These are phyloP conservation scores for Penicillium nucicola DNA, from an alignment of 495 filamentous ascomycete species.

Conservation along the genomic window DNA sequence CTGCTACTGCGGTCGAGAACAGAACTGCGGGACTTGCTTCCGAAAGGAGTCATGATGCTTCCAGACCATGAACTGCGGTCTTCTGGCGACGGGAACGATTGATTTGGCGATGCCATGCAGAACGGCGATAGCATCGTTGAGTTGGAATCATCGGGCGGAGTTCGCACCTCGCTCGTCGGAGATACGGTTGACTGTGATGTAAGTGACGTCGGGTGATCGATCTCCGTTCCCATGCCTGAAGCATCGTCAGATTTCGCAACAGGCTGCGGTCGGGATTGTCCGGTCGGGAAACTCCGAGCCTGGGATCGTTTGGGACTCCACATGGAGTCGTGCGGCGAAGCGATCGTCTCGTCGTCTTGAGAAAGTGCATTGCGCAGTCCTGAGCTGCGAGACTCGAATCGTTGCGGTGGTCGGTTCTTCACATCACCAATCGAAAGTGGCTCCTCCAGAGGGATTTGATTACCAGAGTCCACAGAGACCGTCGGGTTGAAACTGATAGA, in stretches of 20 bases:
- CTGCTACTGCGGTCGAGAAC: conserved; percentile 39
- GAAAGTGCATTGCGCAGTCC: conserved; percentile 38
- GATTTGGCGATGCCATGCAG: conserved; percentile 42
- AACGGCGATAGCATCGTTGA: conserved; percentile 54
- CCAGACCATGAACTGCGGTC: conserved; percentile 47
- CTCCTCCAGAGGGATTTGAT: conserved; percentile 35
- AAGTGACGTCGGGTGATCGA: conserved; percentile 54
- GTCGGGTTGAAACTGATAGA: conserved; percentile 45
- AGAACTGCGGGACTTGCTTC: conserved; percentile 41
- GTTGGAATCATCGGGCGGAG: conserved; percentile 45
- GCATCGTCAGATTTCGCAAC: conserved; percentile 24
- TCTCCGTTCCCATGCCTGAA: conserved; percentile 16
- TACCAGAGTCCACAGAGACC: conserved; percentile 36
- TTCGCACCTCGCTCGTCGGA: conserved; percentile 50
- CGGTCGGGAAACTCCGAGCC: conserved; percentile 27
- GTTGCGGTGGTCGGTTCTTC: conserved; percentile 21
- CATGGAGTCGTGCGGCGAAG: conserved; percentile 15
- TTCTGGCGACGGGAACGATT: conserved; percentile 43
- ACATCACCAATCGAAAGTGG: conserved; percentile 35
- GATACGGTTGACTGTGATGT: conserved; percentile 59
- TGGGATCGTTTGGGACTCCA: conserved; percentile 21
- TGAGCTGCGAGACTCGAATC: conserved; percentile 39
- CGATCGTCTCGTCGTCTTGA: conserved; percentile 24
- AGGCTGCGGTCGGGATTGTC: conserved; percentile 21
- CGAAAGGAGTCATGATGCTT: conserved; percentile 37